Conservation (phyloP, 2,329 filamentous ascomycete species). For the Colletotrichum falcatum region DNA sequence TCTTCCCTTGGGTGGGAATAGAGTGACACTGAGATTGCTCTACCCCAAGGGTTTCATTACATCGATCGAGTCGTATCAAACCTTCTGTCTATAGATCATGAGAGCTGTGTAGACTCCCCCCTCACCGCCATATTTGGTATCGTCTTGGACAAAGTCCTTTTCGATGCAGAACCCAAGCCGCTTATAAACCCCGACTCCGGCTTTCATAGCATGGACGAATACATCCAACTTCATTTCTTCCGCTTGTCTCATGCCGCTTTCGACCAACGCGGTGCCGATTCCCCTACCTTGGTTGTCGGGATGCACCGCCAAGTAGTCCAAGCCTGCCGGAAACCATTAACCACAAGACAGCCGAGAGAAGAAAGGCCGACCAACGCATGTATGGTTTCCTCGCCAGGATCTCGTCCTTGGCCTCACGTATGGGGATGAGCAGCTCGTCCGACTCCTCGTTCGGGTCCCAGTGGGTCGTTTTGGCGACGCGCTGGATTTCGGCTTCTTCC, state of each 20-base stretch:
- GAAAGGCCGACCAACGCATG: not conserved
- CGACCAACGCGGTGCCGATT: not conserved
- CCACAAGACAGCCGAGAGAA: not conserved
- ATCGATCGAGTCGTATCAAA: no score
- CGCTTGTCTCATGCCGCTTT: not conserved
- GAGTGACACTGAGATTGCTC: no score
- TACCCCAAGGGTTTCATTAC: no score
- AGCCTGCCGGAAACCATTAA: not conserved
- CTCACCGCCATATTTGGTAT: not conserved
- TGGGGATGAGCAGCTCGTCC: not conserved
- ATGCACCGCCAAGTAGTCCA: not conserved
- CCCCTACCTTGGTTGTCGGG: not conserved
- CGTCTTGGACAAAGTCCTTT: not conserved
- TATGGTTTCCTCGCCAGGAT: not conserved
- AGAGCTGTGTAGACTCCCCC: not conserved
- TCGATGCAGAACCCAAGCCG: not conserved
- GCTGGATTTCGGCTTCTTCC: not conserved
- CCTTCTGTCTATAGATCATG: not conserved
- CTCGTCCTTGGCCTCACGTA: not conserved
- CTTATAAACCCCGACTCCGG: not conserved
- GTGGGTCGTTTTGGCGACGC: not conserved
- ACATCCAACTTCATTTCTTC: not conserved
- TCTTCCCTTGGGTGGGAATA: no score
- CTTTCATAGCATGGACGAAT: not conserved
- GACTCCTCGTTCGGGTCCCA: slow-evolving; percentile 4